A percentile compares a stretch with the other conserved stretches of the same genome.
Evolutionary conservation across 768 basidiomycete species (phyloP).

Genomic region (Kwoniella botswanensis): DNA sequence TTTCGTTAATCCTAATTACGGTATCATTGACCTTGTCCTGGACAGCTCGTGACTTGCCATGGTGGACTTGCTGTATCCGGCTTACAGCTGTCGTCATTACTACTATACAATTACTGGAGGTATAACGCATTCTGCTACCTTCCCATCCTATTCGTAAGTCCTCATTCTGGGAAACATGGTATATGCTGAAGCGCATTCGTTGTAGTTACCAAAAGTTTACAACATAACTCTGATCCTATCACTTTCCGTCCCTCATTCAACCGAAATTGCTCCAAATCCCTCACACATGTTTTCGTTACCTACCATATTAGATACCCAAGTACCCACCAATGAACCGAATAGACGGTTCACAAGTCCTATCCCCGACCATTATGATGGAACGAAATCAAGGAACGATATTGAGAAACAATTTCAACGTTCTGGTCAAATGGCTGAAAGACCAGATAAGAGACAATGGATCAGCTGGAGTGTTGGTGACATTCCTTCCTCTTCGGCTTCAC

Average conservation of each 20-base stretch:
- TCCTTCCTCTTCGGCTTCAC: neutral
- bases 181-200: neutral
- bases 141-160: constrained; percentile 38
- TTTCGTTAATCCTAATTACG: neutral
- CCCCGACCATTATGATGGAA: neutral
- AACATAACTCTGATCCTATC: constrained; percentile 48
- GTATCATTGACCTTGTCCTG: neutral
- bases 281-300: constrained; percentile 28
- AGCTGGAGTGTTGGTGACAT: constrained; percentile 3
- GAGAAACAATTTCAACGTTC: neutral
- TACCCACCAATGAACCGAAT: neutral
- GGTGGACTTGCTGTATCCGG: constrained; percentile 40
- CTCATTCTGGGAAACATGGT: neutral
- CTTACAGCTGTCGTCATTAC: constrained; percentile 31
- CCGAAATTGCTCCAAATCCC: constrained; percentile 12
- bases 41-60: constrained; percentile 42
- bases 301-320: constrained; percentile 11
- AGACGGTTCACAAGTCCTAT: neutral
- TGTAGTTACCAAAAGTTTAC: constrained; percentile 45
- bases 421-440: neutral
- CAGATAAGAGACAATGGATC: neutral
- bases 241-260: constrained; percentile 27
- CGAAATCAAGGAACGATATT: neutral
- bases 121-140: constrained; percentile 35
- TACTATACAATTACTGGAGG: constrained; percentile 25